Percentiles rank a stretch among this genome's conserved stretches.
Conservation (phyloP, 306 rosid genomes). For the Vachellia pachyceras region DNA sequence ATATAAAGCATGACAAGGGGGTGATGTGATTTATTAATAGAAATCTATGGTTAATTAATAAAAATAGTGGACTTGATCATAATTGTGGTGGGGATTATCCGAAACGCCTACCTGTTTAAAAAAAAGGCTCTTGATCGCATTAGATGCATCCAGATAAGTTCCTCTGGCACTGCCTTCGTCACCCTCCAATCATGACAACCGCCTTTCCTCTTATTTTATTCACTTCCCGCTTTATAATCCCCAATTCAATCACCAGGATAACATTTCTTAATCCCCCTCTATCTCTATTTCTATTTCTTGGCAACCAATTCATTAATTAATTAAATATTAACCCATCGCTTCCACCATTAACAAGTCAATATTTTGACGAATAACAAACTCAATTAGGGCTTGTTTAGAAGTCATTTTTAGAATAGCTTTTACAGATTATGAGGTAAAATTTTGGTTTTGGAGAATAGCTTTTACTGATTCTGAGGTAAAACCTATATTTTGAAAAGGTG, state of each 20-base stretch:
- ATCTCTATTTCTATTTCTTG: slow-evolving; percentile 30
- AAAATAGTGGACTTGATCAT: slow-evolving; percentile 26
- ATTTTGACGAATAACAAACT: background rate
- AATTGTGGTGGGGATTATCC: slow-evolving; percentile 39
- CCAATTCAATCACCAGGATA: background rate
- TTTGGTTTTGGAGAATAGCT: too few relatives aligned
- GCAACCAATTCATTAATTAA: slow-evolving; percentile 29
- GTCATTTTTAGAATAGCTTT: too few relatives aligned
- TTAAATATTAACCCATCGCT: slow-evolving; percentile 13
- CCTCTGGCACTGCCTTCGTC: slow-evolving; percentile 57
- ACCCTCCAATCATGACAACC: slow-evolving; percentile 47
- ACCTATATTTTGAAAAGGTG: too few relatives aligned
- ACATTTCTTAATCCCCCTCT: slow-evolving; percentile 3
- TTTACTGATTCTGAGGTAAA: too few relatives aligned
- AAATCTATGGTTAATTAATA: background rate
- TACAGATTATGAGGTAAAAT: too few relatives aligned
- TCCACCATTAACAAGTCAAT: background rate
- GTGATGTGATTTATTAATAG: slow-evolving; percentile 5
- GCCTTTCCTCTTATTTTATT: slow-evolving; percentile 20
- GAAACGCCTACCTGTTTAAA: background rate
- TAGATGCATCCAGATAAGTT: slow-evolving; percentile 57
- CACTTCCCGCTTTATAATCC: background rate
- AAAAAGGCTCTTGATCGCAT: slow-evolving; percentile 36
- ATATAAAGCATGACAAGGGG: background rate
- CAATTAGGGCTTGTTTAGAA: too few relatives aligned